phyloP scores from a whole-genome alignment of 1,284 basidiomycete species.

The Fistulinella staudtii region DNA sequence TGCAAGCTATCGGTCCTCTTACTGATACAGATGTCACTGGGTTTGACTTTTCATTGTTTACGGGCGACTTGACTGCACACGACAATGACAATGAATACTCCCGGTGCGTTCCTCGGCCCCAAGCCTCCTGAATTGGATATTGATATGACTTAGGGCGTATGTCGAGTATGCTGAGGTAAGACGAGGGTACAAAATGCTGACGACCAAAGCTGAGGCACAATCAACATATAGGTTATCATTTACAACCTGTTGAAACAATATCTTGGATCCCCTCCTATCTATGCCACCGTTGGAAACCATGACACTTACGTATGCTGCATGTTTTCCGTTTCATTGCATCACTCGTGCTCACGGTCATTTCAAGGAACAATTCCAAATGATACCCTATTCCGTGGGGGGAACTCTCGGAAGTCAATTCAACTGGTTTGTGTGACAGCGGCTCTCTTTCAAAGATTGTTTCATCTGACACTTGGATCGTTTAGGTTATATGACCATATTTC shows the following conservation, averaged over 20 bases:
- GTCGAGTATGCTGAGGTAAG: conserved; percentile 52
- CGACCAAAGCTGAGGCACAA: neutral
- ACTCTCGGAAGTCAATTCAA: conserved; percentile 54
- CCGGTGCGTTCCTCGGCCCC: no score
- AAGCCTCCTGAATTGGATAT: no score
- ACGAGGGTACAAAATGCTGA: neutral
- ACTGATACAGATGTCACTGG: conserved; percentile 54
- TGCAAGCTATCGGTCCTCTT: conserved; percentile 62
- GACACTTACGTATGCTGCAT: conserved; percentile 45
- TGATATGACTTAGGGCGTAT: conserved; percentile 34
- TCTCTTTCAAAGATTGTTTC: conserved; percentile 19
- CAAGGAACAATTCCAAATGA: conserved; percentile 54
- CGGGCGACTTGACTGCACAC: conserved; percentile 72
- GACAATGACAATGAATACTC: conserved; percentile 63
- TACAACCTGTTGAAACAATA: conserved; percentile 60
- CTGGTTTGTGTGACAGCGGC: conserved; percentile 50
- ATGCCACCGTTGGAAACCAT: conserved; percentile 66
- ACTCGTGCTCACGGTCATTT: neutral
- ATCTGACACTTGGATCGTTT: neutral
- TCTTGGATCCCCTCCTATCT: conserved; percentile 59
- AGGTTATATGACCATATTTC: conserved; percentile 73
- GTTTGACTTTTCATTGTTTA: conserved; percentile 66
- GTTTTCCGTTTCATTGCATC: neutral
- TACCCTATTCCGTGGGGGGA: conserved; percentile 54
- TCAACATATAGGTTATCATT: conserved; percentile 42